Conservation (phyloP, 2,329 filamentous ascomycete genomes). For the Aureobasidium uvarum region DNA sequence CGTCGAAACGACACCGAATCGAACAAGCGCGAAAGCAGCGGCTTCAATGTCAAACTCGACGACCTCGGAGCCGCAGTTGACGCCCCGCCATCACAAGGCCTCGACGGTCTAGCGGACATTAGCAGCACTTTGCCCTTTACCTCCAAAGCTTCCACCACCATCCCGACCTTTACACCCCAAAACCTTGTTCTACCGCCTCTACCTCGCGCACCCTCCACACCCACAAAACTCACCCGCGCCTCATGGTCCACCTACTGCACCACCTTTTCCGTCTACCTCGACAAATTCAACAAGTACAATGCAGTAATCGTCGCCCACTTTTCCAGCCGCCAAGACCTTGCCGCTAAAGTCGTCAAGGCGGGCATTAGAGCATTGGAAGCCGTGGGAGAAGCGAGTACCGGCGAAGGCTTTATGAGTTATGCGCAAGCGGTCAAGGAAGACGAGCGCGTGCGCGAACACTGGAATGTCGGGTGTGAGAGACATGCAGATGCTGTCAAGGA, state of each 20-base stretch:
- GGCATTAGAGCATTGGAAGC: conserved; percentile 53
- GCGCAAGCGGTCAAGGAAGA: conserved; percentile 54
- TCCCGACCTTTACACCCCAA: conserved; percentile 43
- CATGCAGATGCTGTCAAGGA: conserved; percentile 61
- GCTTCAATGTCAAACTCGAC: conserved; percentile 45
- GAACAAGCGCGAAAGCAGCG: conserved; percentile 14
- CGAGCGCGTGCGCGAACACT: conserved; percentile 59
- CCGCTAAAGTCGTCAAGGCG: conserved; percentile 37
- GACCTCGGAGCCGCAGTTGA: conserved; percentile 50
- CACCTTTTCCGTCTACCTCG: conserved; percentile 56
- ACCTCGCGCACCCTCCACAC: conserved; percentile 45
- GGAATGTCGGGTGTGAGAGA: conserved; percentile 58
- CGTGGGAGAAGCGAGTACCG: conserved; percentile 47
- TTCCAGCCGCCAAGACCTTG: conserved; percentile 50
- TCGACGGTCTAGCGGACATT: conserved; percentile 56
- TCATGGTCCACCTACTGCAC: conserved; percentile 54
- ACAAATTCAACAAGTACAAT: conserved; percentile 55
- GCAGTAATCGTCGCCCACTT: conserved; percentile 56
- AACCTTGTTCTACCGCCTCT: conserved; percentile 55
- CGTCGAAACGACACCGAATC: conserved; percentile 30
- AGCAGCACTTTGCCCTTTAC: conserved; percentile 57
- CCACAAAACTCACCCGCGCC: conserved; percentile 45
- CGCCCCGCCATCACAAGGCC: conserved; percentile 53
- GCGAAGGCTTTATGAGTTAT: conserved; percentile 57
- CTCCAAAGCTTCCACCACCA: conserved; percentile 51